phyloP scores from a whole-genome alignment of 2,329 filamentous ascomycete genomes.

The Fusarium cyanostomum region DNA sequence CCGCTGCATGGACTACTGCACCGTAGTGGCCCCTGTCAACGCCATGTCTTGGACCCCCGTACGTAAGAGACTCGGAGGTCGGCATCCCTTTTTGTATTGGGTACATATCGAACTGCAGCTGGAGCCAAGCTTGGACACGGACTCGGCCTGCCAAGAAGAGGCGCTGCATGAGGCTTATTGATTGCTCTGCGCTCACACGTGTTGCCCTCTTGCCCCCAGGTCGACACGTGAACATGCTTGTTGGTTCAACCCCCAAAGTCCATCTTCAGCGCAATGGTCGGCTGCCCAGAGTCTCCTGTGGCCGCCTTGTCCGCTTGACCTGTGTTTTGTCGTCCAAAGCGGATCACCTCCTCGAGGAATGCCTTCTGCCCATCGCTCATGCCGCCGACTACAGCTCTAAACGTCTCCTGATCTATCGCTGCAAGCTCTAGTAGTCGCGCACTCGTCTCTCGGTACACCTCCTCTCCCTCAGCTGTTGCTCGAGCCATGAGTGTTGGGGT shows the following conservation, averaged over 20 bases:
- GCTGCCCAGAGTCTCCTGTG: constrained; percentile 64
- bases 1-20: background rate
- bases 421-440: constrained; percentile 82
- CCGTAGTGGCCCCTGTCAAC: background rate
- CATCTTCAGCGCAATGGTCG: constrained; percentile 94
- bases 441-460: constrained; percentile 77
- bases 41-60: background rate
- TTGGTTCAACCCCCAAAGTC: constrained; percentile 71
- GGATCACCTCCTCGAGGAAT: constrained; percentile 84
- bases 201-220: background rate
- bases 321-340: constrained; percentile 64
- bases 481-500: constrained; percentile 80
- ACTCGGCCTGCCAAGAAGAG: constrained; percentile 16
- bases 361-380: constrained; percentile 76
- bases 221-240: constrained; percentile 4
- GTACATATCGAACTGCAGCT: background rate
- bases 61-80: background rate
- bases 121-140: background rate
- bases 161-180: constrained; percentile 11
- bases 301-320: constrained; percentile 52
- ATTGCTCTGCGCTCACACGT: constrained; percentile 9
- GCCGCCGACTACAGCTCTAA: constrained; percentile 76
- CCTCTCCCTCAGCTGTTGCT: constrained; percentile 70
- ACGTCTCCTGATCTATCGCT: constrained; percentile 74
- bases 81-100: constrained; percentile 15